A percentile compares a stretch with the other conserved stretches of the same genome.
These are phyloP conservation scores for Psilocybe sp. DNA, from an alignment of 768 basidiomycete species.

Conservation along the genomic window DNA sequence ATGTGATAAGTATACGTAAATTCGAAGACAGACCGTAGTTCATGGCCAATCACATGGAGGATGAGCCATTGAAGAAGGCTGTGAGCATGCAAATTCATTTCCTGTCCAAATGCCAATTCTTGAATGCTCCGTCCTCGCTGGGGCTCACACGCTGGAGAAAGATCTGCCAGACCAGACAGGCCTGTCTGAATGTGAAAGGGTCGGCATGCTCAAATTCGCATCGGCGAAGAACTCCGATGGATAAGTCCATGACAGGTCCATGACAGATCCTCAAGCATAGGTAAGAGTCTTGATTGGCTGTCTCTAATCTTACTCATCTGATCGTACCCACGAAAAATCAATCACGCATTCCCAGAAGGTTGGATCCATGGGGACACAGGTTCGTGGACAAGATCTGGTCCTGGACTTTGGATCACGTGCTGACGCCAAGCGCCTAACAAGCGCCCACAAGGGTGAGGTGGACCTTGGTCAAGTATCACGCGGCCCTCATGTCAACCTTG, in stretches of 20 bases:
- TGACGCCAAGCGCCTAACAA: no score
- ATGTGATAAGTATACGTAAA: no score
- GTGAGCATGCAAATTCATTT: constrained; percentile 18
- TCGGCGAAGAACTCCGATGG: constrained; percentile 68
- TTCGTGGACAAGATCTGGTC: no score
- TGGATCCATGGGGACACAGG: no score
- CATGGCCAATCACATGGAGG: no score
- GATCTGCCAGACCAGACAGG: neutral
- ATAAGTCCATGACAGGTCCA: constrained; percentile 67
- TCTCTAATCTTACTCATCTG: neutral
- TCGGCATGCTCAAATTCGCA: constrained; percentile 39
- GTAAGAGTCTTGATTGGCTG: constrained; percentile 9
- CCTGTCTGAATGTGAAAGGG: constrained; percentile 36
- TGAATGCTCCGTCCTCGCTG: constrained; percentile 17
- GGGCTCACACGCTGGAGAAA: constrained; percentile 10
- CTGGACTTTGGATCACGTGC: no score
- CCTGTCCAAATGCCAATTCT: constrained; percentile 15
- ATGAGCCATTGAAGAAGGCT: no score
- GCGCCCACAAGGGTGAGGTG: no score
- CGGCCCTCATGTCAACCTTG: no score
- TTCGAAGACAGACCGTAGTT: no score
- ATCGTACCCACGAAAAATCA: constrained; percentile 61
- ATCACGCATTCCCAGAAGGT: constrained; percentile 70
- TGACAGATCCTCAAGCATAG: constrained; percentile 52
- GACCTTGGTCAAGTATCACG: no score